These are phyloP conservation scores for Cylindrotheca fusiformis DNA, from an alignment of 108 stramenopile species.

Conservation along the genomic window DNA sequence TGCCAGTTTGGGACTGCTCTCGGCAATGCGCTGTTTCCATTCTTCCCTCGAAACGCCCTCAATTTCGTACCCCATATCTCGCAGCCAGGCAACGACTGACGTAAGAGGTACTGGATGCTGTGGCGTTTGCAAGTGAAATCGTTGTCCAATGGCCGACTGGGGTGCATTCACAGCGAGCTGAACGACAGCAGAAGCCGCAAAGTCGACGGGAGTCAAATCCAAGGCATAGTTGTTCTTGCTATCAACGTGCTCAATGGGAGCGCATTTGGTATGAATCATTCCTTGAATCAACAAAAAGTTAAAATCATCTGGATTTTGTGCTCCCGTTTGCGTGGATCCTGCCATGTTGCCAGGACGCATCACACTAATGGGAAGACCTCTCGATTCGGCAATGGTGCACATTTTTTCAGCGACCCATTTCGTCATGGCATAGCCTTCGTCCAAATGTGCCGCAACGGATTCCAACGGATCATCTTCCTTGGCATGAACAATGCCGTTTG, in stretches of 20 bases:
- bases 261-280: constrained; percentile 32
- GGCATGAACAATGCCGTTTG: constrained; percentile 22
- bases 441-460: constrained; percentile 10
- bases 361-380: constrained; percentile 64
- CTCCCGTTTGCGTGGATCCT: constrained; percentile 43
- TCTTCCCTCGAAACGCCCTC: constrained; percentile 24
- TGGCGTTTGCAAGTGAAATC: constrained; percentile 26
- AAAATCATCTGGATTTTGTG: constrained; percentile 66
- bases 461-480: constrained; percentile 39
- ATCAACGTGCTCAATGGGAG: constrained; percentile 26
- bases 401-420: constrained; percentile 83
- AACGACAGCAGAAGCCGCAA: constrained; percentile 67
- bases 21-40: constrained; percentile 19
- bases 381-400: constrained; percentile 45
- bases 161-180: constrained; percentile 31
- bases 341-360: constrained; percentile 76
- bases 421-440: constrained; percentile 70
- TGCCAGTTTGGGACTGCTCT: constrained; percentile 4
- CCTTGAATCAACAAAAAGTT: constrained; percentile 62
- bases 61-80: constrained; percentile 7
- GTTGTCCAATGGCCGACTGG: constrained; percentile 23
- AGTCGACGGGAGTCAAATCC: constrained; percentile 78
- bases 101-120: constrained; percentile 19
- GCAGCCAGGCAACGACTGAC: constrained; percentile 19
- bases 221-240: constrained; percentile 39